Evolutionary conservation across 2,329 filamentous ascomycete genomes (phyloP).

Genomic region (Trichophyton benhamiae): DNA sequence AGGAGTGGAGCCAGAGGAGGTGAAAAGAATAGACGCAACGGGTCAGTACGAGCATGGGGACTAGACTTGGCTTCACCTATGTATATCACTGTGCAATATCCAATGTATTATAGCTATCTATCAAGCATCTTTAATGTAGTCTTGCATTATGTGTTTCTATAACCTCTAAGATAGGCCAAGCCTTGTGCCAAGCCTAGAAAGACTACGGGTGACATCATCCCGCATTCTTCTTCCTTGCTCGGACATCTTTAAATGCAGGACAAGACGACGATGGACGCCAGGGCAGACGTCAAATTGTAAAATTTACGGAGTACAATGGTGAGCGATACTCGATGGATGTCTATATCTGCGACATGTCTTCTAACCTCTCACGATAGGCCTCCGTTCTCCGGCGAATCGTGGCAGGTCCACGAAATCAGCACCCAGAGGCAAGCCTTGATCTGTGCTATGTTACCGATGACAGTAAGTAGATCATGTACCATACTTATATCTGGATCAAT

Average conservation of each 20-base stretch:
- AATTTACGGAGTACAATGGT: not conserved
- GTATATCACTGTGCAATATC: not conserved
- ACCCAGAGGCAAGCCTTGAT: slow-evolving; percentile 79
- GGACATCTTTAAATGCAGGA: not conserved
- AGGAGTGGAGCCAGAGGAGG: not conserved
- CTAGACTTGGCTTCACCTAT: not conserved
- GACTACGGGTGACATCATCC: not conserved
- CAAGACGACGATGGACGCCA: not conserved
- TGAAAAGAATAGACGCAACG: not conserved
- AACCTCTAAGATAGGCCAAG: not conserved
- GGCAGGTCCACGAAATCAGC: slow-evolving; percentile 69
- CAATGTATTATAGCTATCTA: not conserved
- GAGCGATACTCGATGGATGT: not conserved
- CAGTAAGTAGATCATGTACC: slow-evolving; percentile 28
- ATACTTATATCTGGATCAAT: not conserved
- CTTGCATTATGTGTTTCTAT: not conserved
- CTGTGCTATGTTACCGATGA: slow-evolving; percentile 89
- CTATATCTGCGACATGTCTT: not conserved
- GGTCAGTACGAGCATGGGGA: not conserved
- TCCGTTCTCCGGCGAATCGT: slow-evolving; percentile 82
- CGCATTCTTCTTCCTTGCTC: not conserved
- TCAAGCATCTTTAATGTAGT: not conserved
- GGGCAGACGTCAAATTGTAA: not conserved
- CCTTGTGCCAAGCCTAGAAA: not conserved
- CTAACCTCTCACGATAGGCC: slow-evolving; percentile 35